A percentile compares a stretch with the other conserved stretches of the same genome.
Conservation (phyloP, 495 filamentous ascomycete species). For the Immersiella caudata region DNA sequence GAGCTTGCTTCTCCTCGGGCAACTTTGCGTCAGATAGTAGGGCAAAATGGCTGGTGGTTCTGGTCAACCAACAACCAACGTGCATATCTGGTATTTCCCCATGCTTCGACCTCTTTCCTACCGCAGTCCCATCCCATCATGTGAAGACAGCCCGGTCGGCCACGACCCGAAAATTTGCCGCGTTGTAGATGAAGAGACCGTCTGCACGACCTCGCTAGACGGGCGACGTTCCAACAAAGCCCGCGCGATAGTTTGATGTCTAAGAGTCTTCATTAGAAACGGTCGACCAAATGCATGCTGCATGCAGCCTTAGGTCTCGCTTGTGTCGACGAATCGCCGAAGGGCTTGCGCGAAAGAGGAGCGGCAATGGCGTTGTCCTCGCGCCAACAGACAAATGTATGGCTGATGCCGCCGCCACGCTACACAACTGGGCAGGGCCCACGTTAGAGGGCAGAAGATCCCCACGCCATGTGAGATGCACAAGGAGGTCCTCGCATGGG, state of each 20-base stretch:
- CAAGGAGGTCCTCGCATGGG: neutral
- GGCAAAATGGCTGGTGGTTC: neutral
- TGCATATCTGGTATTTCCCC: neutral
- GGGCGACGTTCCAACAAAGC: neutral
- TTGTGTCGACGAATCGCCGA: slow-evolving; percentile 9
- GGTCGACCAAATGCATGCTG: neutral
- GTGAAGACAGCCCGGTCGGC: neutral
- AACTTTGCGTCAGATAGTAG: neutral
- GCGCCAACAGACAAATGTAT: slow-evolving; percentile 26
- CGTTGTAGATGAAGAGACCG: neutral
- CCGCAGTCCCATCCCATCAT: slow-evolving; percentile 1
- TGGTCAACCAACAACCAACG: slow-evolving; percentile 1
- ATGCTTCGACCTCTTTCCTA: neutral
- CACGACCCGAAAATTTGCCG: neutral
- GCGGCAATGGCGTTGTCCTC: slow-evolving; percentile 20
- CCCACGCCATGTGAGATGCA: neutral
- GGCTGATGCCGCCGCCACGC: slow-evolving; percentile 19
- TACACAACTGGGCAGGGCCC: neutral
- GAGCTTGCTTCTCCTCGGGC: neutral
- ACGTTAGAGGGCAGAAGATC: neutral
- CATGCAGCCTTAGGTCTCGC: slow-evolving; percentile 7
- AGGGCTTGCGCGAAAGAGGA: neutral
- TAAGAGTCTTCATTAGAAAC: neutral
- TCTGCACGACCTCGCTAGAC: neutral
- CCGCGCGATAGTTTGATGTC: neutral